These are phyloP conservation scores for Hibiscus trionum DNA, from an alignment of 345 rosid species.

Conservation along the genomic window DNA sequence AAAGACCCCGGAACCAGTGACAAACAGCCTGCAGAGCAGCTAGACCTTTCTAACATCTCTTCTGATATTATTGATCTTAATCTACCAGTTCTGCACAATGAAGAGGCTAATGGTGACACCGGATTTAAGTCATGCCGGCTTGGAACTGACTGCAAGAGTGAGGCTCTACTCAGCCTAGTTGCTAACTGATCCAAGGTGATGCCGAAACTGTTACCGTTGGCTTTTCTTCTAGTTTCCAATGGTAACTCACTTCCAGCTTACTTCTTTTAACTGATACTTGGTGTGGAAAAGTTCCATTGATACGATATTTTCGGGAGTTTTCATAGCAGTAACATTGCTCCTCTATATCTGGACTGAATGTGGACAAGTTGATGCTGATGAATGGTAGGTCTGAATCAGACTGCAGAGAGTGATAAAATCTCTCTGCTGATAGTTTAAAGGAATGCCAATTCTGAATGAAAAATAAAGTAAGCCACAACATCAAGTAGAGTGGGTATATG, in stretches of 20 bases:
- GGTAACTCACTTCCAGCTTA: background rate
- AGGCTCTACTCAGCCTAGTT: slow-evolving; percentile 20
- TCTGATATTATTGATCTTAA: slow-evolving; percentile 15
- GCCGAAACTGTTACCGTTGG: background rate
- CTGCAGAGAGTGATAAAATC: no score
- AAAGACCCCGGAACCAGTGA: slow-evolving; percentile 16
- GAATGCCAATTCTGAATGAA: no score
- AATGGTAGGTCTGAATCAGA: no score
- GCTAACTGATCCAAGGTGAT: slow-evolving; percentile 18
- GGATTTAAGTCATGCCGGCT: slow-evolving; percentile 18
- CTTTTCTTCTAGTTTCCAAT: slow-evolving; percentile 2
- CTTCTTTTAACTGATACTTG: background rate
- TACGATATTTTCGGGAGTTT: background rate
- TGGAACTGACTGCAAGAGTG: slow-evolving; percentile 17
- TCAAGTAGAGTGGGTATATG: no score
- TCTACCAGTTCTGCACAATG: slow-evolving; percentile 7
- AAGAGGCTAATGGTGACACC: slow-evolving; percentile 14
- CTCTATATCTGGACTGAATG: background rate
- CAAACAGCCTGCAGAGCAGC: slow-evolving; percentile 7
- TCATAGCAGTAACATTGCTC: background rate
- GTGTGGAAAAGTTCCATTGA: background rate
- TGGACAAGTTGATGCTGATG: no score
- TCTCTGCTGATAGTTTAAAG: no score
- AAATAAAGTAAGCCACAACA: no score
- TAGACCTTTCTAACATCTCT: slow-evolving; percentile 11